Evolutionary conservation across 2,329 filamentous ascomycete genomes (phyloP), one percentile per base, ranked within the genome.

Genomic region (Colletotrichum australisinense): DNA sequence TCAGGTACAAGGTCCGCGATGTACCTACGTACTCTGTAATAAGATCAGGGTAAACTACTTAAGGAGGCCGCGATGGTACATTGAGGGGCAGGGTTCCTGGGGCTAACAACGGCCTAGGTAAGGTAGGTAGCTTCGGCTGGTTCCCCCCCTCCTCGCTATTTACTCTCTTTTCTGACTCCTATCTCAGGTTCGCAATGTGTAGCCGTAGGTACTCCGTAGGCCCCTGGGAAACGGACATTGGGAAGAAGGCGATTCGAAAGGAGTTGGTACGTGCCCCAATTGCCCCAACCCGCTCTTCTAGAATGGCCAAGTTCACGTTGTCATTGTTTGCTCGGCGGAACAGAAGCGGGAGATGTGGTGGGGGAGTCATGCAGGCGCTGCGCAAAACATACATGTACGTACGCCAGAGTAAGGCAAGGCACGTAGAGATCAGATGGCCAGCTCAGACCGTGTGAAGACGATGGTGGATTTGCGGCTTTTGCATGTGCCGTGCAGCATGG

Each of bases 391-490:
- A 28, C 32, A 30, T 19, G 38, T 42, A 42, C 38, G 38, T 42
- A 42, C 16, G 38, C 12, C 32, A 35, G 11, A 12, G 32, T 12
- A 35, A 35, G 32, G 32, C 2, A 35, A 35, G 49, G 19, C 26
- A 28, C 26, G 26, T 35, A 65, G 52, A 28, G 24, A 28, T 38
- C 24, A 46, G 35, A 56, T 16, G 30, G 16, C 53, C 49, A 62
- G 67, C 67, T 62, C 49, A 62, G 67, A 62, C 71, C 55, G 42
- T 42, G 67, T 69, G 53, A 55, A 35, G 56, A 49, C 63, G 56
- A 58, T 38, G 69, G 26, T 63, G 42, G 24, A 22, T 38, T 62
- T 62, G 63, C 42, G 42, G 42, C 28, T n/a, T n/a, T 28, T 28
- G 19, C 56, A 49, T 62, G 56, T 58, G 68, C 57, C 46, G 49